Evolutionary conservation across 1,284 basidiomycete species (phyloP), one percentile per base, ranked within the genome.

Genomic region (Irpex sp.): DNA sequence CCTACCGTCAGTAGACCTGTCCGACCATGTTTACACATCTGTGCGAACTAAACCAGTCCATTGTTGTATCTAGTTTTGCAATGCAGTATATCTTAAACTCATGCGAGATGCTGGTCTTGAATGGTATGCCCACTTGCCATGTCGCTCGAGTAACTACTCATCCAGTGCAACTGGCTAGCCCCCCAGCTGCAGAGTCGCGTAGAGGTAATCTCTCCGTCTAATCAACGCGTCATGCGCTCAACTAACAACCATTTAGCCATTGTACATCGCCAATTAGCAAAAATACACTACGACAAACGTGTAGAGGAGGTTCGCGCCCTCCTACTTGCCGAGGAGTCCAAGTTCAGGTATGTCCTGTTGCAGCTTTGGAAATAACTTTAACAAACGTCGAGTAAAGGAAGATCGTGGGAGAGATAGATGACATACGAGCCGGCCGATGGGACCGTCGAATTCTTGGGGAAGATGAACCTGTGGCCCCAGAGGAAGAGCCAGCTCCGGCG

Each of bases 401-500:
- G 31, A 75, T 91, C 19, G 79, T 85, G 3, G 77, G 80, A 4
- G 91, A 93, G 73, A 92, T 93, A 57, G 86, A 91, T 62, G 85
- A 88, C 5, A 90, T 95, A 68, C 86, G 87, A 37, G 78, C 82
- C 11, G 93, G 93, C 2, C 77, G 80, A 66, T 86, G 87, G 83
- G 89, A 92, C 69, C 78, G 81, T 58, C 80, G 78, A 69, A 82
- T 88, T 31, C 77, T 75, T 40, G 75, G 74, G 5, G 62, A 61
- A 51, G 56, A 57, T 13, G 44, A 57, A 13, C 13, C 34, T 59
- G 4, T 51, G 57, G n/a, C 64, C 61, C 4, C 61, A 63, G 36
- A 68, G 62, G 66, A 55, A 62, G 31, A 56, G 31, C 19, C 13
- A 13, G 9, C 54, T 8, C 54, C 54, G 15, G 34, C 13, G 7